phyloP scores from a whole-genome alignment of 2,329 filamentous ascomycete genomes.

The Ophiocordyceps camponoti-saundersi region DNA sequence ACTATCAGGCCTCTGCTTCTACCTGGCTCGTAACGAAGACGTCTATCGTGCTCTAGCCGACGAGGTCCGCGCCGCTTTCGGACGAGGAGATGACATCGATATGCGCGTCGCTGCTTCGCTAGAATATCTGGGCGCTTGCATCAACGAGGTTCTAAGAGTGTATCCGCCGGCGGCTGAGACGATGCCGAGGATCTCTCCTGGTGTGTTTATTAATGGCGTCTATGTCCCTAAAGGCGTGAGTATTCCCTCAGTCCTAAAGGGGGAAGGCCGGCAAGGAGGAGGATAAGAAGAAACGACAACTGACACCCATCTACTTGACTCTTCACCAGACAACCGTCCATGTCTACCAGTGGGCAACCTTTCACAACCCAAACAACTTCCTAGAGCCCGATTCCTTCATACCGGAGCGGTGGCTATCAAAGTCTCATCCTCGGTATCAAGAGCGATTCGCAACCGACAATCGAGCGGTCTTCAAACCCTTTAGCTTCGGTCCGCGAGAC shows the following conservation, averaged over 20 bases:
- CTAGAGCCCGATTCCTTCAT: slow-evolving; percentile 23
- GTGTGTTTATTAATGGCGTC: slow-evolving; percentile 13
- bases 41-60: slow-evolving; percentile 12
- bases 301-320: not conserved
- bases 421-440: slow-evolving; percentile 13
- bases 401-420: slow-evolving; percentile 26
- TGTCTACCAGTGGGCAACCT: slow-evolving; percentile 25
- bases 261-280: too few species aligned
- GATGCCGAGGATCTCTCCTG: slow-evolving; percentile 12
- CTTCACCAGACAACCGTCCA: slow-evolving; percentile 20
- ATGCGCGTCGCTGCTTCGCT: slow-evolving; percentile 11
- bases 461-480: slow-evolving; percentile 17
- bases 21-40: slow-evolving; percentile 13
- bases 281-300: not conserved
- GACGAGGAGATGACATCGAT: slow-evolving; percentile 17
- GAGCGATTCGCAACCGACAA: slow-evolving; percentile 22
- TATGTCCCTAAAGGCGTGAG: slow-evolving; percentile 18
- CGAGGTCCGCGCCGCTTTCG: slow-evolving; percentile 18
- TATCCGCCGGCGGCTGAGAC: slow-evolving; percentile 16
- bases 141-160: slow-evolving; percentile 24
- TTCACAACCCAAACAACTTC: slow-evolving; percentile 25
- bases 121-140: slow-evolving; percentile 19
- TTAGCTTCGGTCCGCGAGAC: slow-evolving; percentile 20
- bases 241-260: not conserved
- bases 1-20: slow-evolving; percentile 12